Conservation (phyloP, 768 basidiomycete species). For the Pisolithus albus region DNA sequence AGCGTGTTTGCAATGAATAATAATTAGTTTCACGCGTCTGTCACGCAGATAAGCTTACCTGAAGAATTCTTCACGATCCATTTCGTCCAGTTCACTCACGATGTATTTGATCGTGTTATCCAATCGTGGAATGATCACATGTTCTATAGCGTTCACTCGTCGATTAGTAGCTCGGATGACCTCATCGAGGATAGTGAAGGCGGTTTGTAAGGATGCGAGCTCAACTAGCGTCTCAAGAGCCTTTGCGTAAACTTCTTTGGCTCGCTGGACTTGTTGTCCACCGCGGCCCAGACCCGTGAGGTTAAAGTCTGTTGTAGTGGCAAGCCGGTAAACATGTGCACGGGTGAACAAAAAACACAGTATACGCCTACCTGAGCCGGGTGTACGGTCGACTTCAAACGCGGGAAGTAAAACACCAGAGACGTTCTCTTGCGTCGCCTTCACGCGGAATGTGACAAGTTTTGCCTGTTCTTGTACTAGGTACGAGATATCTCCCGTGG, state of each 20-base stretch:
- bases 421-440: slow-evolving; percentile 95
- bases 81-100: slow-evolving; percentile 94
- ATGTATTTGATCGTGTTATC: slow-evolving; percentile 99
- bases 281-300: slow-evolving; percentile 95
- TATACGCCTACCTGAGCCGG: slow-evolving; percentile 62
- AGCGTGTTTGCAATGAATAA: slow-evolving; percentile 10
- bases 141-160: slow-evolving; percentile 97
- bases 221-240: slow-evolving; percentile 97
- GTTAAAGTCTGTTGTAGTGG: slow-evolving; percentile 70
- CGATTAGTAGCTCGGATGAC: slow-evolving; percentile 99
- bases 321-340: too few relatives aligned
- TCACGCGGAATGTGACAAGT: slow-evolving; percentile 85
- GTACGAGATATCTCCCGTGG: slow-evolving; percentile 95
- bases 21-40: neutral
- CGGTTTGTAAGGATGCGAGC: slow-evolving; percentile 93
- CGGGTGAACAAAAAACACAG: slow-evolving; percentile 2
- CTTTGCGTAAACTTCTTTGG: slow-evolving; percentile 97
- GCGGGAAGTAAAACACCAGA: slow-evolving; percentile 94
- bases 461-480: slow-evolving; percentile 96
- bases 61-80: slow-evolving; percentile 96
- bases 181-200: slow-evolving; percentile 97
- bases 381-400: slow-evolving; percentile 84
- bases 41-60: slow-evolving; percentile 39
- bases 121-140: slow-evolving; percentile 89
- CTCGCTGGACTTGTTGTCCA: slow-evolving; percentile 89